Evolutionary conservation across 1,139 yeast genomes (phyloP).

Genomic region (Yamadazyma oceani): DNA sequence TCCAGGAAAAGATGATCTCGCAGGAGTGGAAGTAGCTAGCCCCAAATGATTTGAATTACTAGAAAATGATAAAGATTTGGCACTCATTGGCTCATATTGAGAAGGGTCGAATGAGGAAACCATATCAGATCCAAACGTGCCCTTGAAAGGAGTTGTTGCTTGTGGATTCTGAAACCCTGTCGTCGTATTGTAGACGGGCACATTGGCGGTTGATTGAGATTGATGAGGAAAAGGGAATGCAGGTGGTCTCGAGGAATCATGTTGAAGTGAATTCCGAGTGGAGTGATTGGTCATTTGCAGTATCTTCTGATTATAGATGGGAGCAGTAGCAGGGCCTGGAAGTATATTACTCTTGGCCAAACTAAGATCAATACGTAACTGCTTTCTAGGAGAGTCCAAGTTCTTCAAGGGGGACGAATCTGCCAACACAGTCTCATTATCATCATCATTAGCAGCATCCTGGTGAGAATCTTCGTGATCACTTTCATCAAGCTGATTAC

Average conservation of each 20-base stretch:
- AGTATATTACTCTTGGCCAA: constrained; percentile 10
- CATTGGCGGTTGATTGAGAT: constrained; percentile 14
- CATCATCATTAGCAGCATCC: constrained; percentile 22
- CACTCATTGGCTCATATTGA: constrained; percentile 7
- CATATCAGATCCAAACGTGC: constrained; percentile 13
- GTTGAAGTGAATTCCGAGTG: not conserved
- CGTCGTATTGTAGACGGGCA: constrained; percentile 9
- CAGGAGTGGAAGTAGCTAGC: constrained; percentile 19
- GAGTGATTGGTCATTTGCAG: constrained; percentile 3
- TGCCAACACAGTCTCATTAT: constrained; percentile 43
- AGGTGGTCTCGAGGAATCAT: not conserved
- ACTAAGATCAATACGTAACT: constrained; percentile 22
- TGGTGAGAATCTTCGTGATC: constrained; percentile 3
- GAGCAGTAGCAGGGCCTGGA: constrained; percentile 40
- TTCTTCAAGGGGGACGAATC: constrained; percentile 37
- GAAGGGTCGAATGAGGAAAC: constrained; percentile 14
- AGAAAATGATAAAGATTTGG: constrained; percentile 8
- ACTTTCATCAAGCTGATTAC: constrained; percentile 4
- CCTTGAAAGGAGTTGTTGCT: constrained; percentile 1
- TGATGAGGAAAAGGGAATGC: constrained; percentile 8
- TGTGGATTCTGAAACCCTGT: constrained; percentile 1
- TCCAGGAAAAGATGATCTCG: constrained; percentile 7
- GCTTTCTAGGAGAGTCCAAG: constrained; percentile 16
- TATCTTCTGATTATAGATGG: constrained; percentile 30
- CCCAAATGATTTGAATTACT: constrained; percentile 10